Base-by-base conservation (phyloP, 2,329 filamentous ascomycete species). In the Gliomastix tumulicola region DNA sequence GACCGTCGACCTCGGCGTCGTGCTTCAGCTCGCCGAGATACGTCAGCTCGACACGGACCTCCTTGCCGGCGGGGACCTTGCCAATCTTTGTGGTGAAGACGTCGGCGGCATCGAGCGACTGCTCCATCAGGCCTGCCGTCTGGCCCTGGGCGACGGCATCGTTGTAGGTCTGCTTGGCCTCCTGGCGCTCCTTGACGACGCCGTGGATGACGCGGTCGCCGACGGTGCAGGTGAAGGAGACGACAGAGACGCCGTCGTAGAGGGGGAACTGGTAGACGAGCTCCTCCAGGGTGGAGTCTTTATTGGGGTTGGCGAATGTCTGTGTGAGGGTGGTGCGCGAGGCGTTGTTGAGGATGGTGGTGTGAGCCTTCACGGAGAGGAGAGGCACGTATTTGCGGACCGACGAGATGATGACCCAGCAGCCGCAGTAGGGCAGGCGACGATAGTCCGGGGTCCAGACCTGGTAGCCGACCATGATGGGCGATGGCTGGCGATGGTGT, bases 1-100 rank as follows among this genome's bases (percentile, higher is more conserved):
- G 63, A 6, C 80, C 80, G 48, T 88, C 79, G 4, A 74, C 65
- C 42, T 80, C 75, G 30, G 77, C 71, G 49, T 87, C 82, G 45
- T 86, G 79, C 58, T 84, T 84, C 37, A 88, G 65, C 52, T 88
- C 82, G 3, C 77, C 79, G 5, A 85, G 65, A 42, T 84, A 86
- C 0, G 66, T 74, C 38, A 87, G 74, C 10, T 80, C 67, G 7
- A 87, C 71, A 7, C 67, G 53, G 22, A 85, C 60, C 22, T 63
- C 68, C 13, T 71, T 69, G 0, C 66, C 67, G 0, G 74, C 66
- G 0, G 79, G 76, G 1, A 88, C 68, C 44, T 85, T 86, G 9
- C 82, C 82, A 2, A 88, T 60, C 1, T 69, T 76, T 0, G 80
- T 82, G 5, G 69, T 75, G 51, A 87, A 88, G 21, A 84, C 72